These are phyloP conservation scores for Diplodia mutila DNA, from an alignment of 2,329 filamentous ascomycete species.

Conservation along the genomic window DNA sequence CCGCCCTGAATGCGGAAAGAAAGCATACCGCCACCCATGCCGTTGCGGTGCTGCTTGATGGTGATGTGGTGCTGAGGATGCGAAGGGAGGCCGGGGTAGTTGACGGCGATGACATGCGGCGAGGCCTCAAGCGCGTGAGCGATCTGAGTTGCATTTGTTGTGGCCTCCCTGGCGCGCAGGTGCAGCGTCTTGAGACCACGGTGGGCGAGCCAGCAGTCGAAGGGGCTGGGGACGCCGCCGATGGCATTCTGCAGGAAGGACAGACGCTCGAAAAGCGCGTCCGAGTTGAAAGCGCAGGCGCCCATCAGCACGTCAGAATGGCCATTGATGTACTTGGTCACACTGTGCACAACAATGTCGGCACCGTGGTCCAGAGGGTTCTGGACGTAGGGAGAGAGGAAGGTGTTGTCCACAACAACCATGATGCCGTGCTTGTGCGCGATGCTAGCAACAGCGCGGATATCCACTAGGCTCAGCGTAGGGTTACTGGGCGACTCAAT, in stretches of 20 bases:
- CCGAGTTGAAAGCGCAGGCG: constrained; percentile 90
- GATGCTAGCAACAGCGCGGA: constrained; percentile 77
- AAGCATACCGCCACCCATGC: constrained; percentile 95
- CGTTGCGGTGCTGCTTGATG: constrained; percentile 87
- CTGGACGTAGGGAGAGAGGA: constrained; percentile 94
- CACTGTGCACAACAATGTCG: constrained; percentile 94
- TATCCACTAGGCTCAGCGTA: constrained; percentile 90
- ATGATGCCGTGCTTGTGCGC: constrained; percentile 87
- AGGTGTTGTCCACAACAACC: constrained; percentile 99
- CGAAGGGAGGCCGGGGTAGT: constrained; percentile 89
- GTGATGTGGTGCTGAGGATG: constrained; percentile 87
- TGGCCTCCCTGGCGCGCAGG: constrained; percentile 84
- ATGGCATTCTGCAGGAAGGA: constrained; percentile 97
- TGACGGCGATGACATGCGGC: constrained; percentile 82
- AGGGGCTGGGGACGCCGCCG: constrained; percentile 89
- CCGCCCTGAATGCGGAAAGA: constrained; percentile 93
- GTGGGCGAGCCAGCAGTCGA: constrained; percentile 98
- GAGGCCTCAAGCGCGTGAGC: constrained; percentile 78
- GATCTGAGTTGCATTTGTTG: constrained; percentile 76
- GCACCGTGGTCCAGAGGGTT: constrained; percentile 94
- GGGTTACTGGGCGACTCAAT: constrained; percentile 96
- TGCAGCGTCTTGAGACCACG: constrained; percentile 96
- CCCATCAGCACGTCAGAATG: constrained; percentile 98
- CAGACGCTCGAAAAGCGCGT: constrained; percentile 74
- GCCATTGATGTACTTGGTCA: constrained; percentile 99